Evolutionary conservation across 345 rosid species (phyloP), one percentile per base, ranked within the genome.

Genomic region (Abelmoschus esculentus): DNA sequence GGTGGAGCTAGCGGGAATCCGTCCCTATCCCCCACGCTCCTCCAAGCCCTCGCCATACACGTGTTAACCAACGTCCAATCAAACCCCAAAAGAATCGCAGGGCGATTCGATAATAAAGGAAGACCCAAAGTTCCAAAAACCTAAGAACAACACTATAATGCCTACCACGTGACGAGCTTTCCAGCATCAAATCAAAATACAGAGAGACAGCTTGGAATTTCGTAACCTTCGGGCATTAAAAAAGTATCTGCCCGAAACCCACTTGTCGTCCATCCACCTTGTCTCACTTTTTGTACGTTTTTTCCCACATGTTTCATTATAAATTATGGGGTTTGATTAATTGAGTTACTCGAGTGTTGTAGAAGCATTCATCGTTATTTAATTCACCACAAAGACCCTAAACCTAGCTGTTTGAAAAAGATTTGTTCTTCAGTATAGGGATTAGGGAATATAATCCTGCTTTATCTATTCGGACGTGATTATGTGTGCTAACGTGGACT

Each of bases 81-180:
- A 49, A 57, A 26, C 13, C 15, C 34, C 34, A 10, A 12, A 19
- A 13, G 10, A 9, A 42, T 42, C 46, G 46, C 13, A 42, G 2
- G 46, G 46, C 7, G 42, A 38, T 38, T 38, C 7, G 2, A 42
- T 42, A 42, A 55, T 55, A 31, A 55, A 0, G n/a, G 3, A 38
- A 38, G 42, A 38, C 42, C 42, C 14, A 2, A 7, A 34, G 14
- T 29, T 22, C 9, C 60, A 19, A 56, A 56, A 46, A 28, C 18
- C 53, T 14, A 66, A 7, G 22, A 57, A 19, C 14, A 55, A 7
- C 76, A 76, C 52, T 71, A 64, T 71, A 62, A 77, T 79, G 85
- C 73, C n/a, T 62, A 67, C 65, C 88, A 85, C 83, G 90, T 89
- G 95, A 86, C 46, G 72, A 83, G 80, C 86, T 56, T 68, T 64